Evolutionary conservation across 1,284 basidiomycete species (phyloP), one percentile per base, ranked within the genome.

Genomic region (Leccinum holopus): DNA sequence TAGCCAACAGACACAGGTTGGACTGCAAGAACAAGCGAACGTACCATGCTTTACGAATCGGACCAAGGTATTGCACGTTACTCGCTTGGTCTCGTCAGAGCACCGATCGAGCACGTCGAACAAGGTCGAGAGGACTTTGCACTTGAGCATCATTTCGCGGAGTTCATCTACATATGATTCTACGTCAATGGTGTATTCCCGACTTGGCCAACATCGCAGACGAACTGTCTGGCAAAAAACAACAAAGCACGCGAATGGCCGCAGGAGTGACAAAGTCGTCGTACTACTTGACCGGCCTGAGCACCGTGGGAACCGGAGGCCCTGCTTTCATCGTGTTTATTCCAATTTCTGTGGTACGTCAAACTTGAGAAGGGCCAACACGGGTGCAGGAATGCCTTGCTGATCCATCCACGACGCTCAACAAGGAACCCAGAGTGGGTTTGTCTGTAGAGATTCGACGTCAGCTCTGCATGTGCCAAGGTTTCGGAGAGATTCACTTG

Each of bases 221-320:
- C 54, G n/a, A 28, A 75, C 72, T 57, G 9, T 76, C 69, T 25
- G 55, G 58, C 16, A 72, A 69, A 32, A 75, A 61, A 16, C 65
- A 65, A 12, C 73, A 72, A 25, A 75, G 61, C 1, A 71, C 67
- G 16, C 64, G 69, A 5, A 62, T 66, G 10, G 74, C 74, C 5
- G 69, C 70, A 0, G 74, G 73, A n/a, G 72, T 61, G 10, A 73
- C 74, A 39, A 72, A 72, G 55, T 76, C 69, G 28, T 76, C 74
- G 33, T 35, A 65, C 28, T 60, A 59, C n/a, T 61, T 59, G 44
- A 69, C 56, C 10, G 76, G 33, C 32, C 58, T 74, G 49, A 74
- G 58, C 56, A 73, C 62, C 1, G 65, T 66, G 16, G 61, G 44
- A 8, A 70, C 32, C 1, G 57, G 21, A 21, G 44, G n/a, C 44